phyloP scores from a whole-genome alignment of 352 stramenopile genomes.

The Phytophthora lateralis region DNA sequence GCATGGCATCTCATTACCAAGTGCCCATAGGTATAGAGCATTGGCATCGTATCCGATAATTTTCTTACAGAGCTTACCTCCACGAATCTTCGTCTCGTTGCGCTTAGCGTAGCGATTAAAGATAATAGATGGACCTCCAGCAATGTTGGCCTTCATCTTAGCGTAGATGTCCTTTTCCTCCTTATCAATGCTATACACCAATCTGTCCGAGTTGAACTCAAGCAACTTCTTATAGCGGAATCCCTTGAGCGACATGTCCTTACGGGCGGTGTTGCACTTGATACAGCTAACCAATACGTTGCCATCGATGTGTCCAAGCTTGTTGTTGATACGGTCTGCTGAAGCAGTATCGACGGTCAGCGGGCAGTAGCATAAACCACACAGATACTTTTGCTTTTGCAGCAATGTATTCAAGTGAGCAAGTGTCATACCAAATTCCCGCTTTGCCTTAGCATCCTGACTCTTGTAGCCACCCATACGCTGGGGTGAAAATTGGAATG shows the following conservation, averaged over 20 bases:
- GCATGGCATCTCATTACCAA: conserved; percentile 43
- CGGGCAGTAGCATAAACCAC: conserved; percentile 23
- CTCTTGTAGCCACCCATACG: conserved; percentile 21
- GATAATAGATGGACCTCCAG: conserved; percentile 2
- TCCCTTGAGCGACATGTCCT: conserved; percentile 8
- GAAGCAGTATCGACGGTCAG: conserved; percentile 26
- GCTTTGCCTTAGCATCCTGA: conserved; percentile 23
- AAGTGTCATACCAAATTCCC: conserved; percentile 22
- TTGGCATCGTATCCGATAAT: conserved; percentile 25
- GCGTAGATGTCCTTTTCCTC: conserved; percentile 16
- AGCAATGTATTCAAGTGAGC: conserved; percentile 27
- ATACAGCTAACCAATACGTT: conserved; percentile 26
- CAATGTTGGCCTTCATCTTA: conserved; percentile 12
- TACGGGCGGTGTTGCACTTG: conserved; percentile 1
- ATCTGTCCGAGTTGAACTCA: conserved; percentile 14
- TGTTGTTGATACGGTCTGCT: conserved; percentile 24
- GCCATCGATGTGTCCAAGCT: background rate
- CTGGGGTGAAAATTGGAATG: background rate
- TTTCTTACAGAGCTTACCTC: conserved; percentile 14
- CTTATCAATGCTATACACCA: background rate
- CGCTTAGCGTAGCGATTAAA: background rate
- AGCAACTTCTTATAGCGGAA: conserved; percentile 27
- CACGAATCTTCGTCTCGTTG: conserved; percentile 11
- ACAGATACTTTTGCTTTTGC: conserved; percentile 26
- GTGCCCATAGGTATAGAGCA: background rate